Evolutionary conservation across 2,329 filamentous ascomycete species (phyloP).

Genomic region (Fusarium falciforme): DNA sequence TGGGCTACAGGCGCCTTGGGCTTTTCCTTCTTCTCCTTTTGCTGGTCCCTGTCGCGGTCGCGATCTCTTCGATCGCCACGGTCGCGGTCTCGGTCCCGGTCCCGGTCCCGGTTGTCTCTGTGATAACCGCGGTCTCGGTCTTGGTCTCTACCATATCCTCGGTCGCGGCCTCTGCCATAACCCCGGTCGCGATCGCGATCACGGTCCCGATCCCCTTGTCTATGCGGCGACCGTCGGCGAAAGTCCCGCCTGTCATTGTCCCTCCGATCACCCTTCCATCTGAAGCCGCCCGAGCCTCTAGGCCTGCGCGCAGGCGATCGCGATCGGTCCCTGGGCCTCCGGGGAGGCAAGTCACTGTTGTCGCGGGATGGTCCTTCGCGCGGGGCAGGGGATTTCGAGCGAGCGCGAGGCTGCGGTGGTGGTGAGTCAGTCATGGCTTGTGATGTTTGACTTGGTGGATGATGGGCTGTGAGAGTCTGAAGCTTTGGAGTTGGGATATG

Average conservation of each 20-base stretch:
- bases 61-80: constrained; percentile 26
- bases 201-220: constrained; percentile 33
- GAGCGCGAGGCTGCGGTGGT: constrained; percentile 24
- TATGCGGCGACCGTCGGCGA: constrained; percentile 39
- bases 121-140: constrained; percentile 37
- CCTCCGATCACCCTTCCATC: constrained; percentile 43
- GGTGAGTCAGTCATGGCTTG: constrained; percentile 32
- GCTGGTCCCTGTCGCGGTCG: constrained; percentile 33
- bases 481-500: background rate
- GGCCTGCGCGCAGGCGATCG: constrained; percentile 37
- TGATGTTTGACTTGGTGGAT: background rate
- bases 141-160: constrained; percentile 27
- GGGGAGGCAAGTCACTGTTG: constrained; percentile 27
- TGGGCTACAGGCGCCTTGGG: constrained; percentile 48
- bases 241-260: constrained; percentile 39
- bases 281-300: constrained; percentile 41
- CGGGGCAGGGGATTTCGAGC: constrained; percentile 28
- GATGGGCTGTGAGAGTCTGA: background rate
- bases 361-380: constrained; percentile 5
- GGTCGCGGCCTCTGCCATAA: constrained; percentile 7
- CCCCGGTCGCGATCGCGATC: constrained; percentile 40
- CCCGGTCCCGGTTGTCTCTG: constrained; percentile 39
- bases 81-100: constrained; percentile 15
- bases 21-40: constrained; percentile 52
- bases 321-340: constrained; percentile 39